Evolutionary conservation across 345 rosid genomes (phyloP).

Genomic region (Arabidopsis suecica): DNA sequence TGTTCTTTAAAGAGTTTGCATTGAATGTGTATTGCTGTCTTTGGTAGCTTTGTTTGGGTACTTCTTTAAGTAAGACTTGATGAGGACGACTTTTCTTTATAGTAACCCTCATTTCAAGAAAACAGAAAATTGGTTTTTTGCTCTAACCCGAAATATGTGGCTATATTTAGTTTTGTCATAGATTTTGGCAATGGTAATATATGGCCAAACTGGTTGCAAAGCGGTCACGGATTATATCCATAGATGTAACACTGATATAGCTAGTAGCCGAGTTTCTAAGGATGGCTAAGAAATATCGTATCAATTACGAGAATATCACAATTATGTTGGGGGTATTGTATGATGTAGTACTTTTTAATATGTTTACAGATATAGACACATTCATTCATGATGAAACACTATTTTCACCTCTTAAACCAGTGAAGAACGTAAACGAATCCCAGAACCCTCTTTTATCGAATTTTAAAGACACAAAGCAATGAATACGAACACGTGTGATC

Average conservation of each 20-base stretch:
- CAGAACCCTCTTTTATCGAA: no score
- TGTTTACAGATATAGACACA: no score
- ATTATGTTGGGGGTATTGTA: no score
- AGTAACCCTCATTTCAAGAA: not conserved
- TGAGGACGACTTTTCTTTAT: not conserved
- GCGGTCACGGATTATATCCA: not conserved
- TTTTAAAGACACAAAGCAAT: no score
- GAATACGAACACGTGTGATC: no score
- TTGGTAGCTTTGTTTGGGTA: not conserved
- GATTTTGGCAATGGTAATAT: not conserved
- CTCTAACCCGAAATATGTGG: not conserved
- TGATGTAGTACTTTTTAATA: no score
- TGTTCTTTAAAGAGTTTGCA: not conserved
- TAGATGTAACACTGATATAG: not conserved
- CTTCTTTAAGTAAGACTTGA: not conserved
- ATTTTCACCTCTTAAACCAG: no score
- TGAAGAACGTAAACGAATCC: no score
- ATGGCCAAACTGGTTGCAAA: not conserved
- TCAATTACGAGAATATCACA: no score
- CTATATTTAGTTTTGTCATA: not conserved
- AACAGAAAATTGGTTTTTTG: not conserved
- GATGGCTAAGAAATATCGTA: no score
- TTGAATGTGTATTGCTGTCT: not conserved
- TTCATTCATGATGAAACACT: no score
- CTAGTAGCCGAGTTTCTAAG: no score